Evolutionary conservation across 1,284 basidiomycete species (phyloP).

Genomic region (Volvariella surrecta): DNA sequence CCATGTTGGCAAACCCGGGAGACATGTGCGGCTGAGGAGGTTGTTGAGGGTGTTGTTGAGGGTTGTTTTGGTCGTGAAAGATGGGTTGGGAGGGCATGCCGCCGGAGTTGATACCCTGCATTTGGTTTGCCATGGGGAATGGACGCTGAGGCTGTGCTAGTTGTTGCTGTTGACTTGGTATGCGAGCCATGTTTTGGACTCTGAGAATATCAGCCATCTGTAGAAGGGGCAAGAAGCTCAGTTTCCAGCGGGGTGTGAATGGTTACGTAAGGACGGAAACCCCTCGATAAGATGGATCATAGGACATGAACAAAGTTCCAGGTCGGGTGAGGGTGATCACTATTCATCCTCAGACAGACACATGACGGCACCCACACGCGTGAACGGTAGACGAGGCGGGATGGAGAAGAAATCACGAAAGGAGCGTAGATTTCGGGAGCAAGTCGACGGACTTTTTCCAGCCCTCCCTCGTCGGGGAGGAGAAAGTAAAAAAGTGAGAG

Average conservation of each 20-base stretch:
- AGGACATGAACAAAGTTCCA: neutral
- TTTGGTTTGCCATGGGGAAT: neutral
- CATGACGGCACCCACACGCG: no score
- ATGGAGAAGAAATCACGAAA: no score
- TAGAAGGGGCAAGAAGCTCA: constrained; percentile 12
- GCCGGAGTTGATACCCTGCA: constrained; percentile 22
- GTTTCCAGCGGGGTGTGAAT: constrained; percentile 9
- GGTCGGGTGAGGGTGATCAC: no score
- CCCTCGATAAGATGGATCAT: constrained; percentile 5
- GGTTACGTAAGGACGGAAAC: constrained; percentile 3
- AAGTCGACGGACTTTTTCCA: neutral
- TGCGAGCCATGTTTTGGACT: constrained; percentile 29
- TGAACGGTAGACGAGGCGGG: no score
- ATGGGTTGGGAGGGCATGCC: constrained; percentile 10
- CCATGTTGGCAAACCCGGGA: constrained; percentile 30
- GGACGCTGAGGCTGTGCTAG: constrained; percentile 25
- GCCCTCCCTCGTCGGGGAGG: no score
- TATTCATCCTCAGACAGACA: no score
- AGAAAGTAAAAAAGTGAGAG: constrained; percentile 5
- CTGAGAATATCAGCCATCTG: constrained; percentile 44
- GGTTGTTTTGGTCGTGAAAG: constrained; percentile 1
- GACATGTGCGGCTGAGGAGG: neutral
- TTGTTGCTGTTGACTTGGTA: constrained; percentile 27
- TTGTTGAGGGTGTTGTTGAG: constrained; percentile 1
- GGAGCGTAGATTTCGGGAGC: no score